A percentile compares a stretch with the other conserved stretches of the same genome.
These are phyloP conservation scores for Lagerstroemia speciosa DNA, from an alignment of 345 rosid species.

Conservation along the genomic window DNA sequence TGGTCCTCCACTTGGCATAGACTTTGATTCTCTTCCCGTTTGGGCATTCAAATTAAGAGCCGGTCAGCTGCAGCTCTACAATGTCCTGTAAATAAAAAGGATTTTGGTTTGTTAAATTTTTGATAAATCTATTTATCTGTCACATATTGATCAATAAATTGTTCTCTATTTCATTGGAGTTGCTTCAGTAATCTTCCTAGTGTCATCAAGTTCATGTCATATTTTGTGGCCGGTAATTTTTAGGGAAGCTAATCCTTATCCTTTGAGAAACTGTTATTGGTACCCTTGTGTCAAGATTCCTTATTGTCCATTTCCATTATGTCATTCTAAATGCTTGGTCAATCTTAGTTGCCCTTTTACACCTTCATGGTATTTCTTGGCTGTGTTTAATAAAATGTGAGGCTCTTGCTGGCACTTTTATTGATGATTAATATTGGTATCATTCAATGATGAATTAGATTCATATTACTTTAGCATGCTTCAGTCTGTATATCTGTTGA, in stretches of 20 bases:
- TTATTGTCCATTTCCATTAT: not conserved
- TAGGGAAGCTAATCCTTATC: not conserved
- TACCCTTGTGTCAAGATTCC: not conserved
- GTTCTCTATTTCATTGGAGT: not conserved
- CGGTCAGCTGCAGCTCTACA: conserved; percentile 14
- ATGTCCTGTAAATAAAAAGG: not conserved
- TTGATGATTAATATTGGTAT: not conserved
- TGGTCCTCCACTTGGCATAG: conserved; percentile 80
- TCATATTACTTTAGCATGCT: not conserved
- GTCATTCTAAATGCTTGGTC: not conserved
- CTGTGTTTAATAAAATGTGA: too few relatives aligned
- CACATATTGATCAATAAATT: not conserved
- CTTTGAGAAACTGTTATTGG: not conserved
- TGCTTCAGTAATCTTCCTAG: not conserved
- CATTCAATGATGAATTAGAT: not conserved
- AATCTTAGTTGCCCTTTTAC: too few relatives aligned
- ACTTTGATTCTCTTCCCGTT: conserved; percentile 56
- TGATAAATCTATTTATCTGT: not conserved
- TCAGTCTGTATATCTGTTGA: not conserved
- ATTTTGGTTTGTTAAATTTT: not conserved
- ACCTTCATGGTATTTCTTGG: too few relatives aligned
- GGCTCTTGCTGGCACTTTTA: too few relatives aligned
- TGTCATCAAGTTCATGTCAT: not conserved
- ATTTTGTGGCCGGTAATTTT: not conserved
- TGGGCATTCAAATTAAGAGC: conserved; percentile 17